Evolutionary conservation across 306 rosid species (phyloP).

Genomic region (Corylus avellana): DNA sequence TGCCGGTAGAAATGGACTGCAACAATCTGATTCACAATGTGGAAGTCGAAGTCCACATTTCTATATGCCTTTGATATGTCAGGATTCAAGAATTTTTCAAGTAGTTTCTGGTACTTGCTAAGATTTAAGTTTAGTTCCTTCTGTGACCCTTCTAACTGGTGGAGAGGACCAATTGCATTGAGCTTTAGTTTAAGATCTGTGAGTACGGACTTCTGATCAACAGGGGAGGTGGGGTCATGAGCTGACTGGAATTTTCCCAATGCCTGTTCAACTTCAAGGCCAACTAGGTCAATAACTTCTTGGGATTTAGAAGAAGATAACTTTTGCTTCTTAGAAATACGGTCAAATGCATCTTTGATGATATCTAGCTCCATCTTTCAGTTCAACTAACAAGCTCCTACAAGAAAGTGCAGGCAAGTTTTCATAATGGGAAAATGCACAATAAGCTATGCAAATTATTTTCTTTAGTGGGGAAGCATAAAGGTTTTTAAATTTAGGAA

Average conservation of each 20-base stretch:
- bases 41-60: conserved; percentile 70
- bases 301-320: conserved; percentile 69
- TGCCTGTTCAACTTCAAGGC: conserved; percentile 64
- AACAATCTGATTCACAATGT: conserved; percentile 60
- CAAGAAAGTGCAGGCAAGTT: conserved; percentile 34
- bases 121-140: conserved; percentile 62
- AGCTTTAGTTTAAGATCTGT: conserved; percentile 61
- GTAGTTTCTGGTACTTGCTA: conserved; percentile 63
- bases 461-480: background rate
- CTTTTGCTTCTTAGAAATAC: conserved; percentile 86
- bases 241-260: conserved; percentile 55
- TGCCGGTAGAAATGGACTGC: conserved; percentile 73
- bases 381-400: conserved; percentile 42
- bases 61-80: conserved; percentile 87
- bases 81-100: conserved; percentile 59
- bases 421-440: conserved; percentile 10
- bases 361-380: conserved; percentile 71
- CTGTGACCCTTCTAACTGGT: conserved; percentile 65
- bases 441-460: conserved; percentile 10
- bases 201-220: conserved; percentile 59
- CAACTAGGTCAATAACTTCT: conserved; percentile 72
- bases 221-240: conserved; percentile 36
- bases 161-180: conserved; percentile 51
- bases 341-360: conserved; percentile 84
- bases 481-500: background rate